Evolutionary conservation across 805 yeast genomes (phyloP).

Genomic region (Teunomyces stri): DNA sequence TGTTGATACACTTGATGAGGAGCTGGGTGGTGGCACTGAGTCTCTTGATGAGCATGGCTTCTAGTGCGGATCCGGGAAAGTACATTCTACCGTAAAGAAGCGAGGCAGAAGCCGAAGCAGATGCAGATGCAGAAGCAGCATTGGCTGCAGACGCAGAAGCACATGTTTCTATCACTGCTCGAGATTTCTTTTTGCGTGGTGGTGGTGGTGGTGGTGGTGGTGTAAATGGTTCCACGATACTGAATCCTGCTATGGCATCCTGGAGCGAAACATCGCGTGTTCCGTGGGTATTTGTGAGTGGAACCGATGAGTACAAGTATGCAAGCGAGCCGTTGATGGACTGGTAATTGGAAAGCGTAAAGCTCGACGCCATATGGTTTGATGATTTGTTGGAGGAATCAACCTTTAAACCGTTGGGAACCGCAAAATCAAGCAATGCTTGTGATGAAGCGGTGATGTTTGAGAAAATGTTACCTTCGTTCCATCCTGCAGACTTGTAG

Average conservation of each 20-base stretch:
- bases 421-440: slow-evolving; percentile 65
- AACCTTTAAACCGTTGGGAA: slow-evolving; percentile 66
- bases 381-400: slow-evolving; percentile 71
- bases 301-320: slow-evolving; percentile 68
- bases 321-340: slow-evolving; percentile 78
- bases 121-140: too few species aligned
- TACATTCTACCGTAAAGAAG: slow-evolving; percentile 83
- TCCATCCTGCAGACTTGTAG: slow-evolving; percentile 72
- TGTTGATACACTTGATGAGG: slow-evolving; percentile 72
- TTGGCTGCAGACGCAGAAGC: too few species aligned
- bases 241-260: slow-evolving; percentile 68
- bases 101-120: slow-evolving; percentile 16
- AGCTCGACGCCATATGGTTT: slow-evolving; percentile 65
- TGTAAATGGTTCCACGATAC: slow-evolving; percentile 45
- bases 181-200: too few species aligned
- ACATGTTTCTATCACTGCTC: too few species aligned
- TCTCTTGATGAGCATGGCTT: slow-evolving; percentile 78
- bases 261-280: slow-evolving; percentile 57
- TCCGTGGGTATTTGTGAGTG: slow-evolving; percentile 50
- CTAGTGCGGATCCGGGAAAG: slow-evolving; percentile 82
- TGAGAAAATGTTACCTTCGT: slow-evolving; percentile 72
- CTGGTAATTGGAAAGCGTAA: slow-evolving; percentile 63
- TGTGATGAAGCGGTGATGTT: slow-evolving; percentile 70
- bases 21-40: slow-evolving; percentile 60
- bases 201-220: slow-evolving; percentile 1